Base-by-base conservation (phyloP, 306 rosid species). In the Fagus crenata region DNA sequence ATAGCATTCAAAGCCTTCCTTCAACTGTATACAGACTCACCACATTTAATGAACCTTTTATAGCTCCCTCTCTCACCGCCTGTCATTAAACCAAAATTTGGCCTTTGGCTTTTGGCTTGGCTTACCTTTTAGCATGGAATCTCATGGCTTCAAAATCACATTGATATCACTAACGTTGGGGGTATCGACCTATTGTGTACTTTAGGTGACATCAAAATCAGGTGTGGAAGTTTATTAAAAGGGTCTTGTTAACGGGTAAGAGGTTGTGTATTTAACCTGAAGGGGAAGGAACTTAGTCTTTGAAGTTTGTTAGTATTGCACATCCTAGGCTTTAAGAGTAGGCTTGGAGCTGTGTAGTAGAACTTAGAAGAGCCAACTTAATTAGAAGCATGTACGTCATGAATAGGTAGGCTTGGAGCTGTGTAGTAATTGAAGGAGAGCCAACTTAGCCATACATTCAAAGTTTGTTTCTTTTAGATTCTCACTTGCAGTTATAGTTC, bases 11-110 rank as follows among this genome's bases (percentile, higher is more conserved):
- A 82, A 74, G 74, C 89, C 86, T 81, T 82, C 83, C 74, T 92
- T 92, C 93, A 86, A 85, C 92, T 82, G 88, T 81, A 76, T 71
- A 68, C 86, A 81, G 80, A 80, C 86, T 84, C 85, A 22, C 76
- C 73, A 68, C 81, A 92, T 79, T 92, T 83, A 84, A 85, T 88
- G 90, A 49, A 85, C 78, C 76, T 73, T 81, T 79, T 85, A 79
- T 84, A 2, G 83, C 56, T 79, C 46, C 61, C 73, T 55, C 75
- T 78, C 82, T 77, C 93, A 83, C 88, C 90, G 88, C 91, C 93
- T 86, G 73, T 80, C 93, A 70, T 86, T 73, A 85, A 49, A 76
- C 72, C 69, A 59, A 43, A 46, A 67, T 78, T 67, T 13, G 73
- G 61, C 82, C 69, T 74, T 76, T 53, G 5, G 40, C 76, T 75